Percentiles rank a stretch among this genome's conserved stretches.
Conservation (phyloP, 371 early-diverging fungal species). For the Umbelopsis sp. region DNA sequence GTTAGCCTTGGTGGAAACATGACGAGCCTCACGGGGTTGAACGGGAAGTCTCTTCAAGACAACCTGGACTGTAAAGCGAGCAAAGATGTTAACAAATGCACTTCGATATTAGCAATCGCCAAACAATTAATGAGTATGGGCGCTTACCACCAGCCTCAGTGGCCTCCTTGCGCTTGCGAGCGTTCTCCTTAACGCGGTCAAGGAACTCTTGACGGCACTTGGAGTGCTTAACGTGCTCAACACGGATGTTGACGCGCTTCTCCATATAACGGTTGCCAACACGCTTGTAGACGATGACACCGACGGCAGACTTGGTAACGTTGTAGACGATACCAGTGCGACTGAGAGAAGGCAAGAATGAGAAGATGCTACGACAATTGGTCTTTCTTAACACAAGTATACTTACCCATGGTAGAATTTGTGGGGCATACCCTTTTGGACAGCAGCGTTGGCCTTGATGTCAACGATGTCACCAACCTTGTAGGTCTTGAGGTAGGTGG, state of each 20-base stretch:
- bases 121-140: no score
- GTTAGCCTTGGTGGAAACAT: conserved; percentile 89
- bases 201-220: conserved; percentile 99
- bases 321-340: conserved; percentile 98
- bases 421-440: conserved; percentile 99
- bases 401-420: conserved; percentile 99
- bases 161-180: conserved; percentile 83
- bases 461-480: conserved; percentile 99
- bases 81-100: no score
- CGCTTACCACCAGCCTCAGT: conserved; percentile 50
- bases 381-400: not conserved
- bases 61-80: conserved; percentile 42
- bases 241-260: conserved; percentile 98
- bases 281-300: conserved; percentile 98
- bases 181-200: conserved; percentile 96
- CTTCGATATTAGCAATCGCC: no score
- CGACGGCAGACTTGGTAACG: conserved; percentile 98
- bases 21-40: conserved; percentile 90
- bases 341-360: conserved; percentile 44
- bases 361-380: not conserved
- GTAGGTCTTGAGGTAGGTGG: conserved; percentile 97
- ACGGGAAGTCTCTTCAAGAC: conserved; percentile 94
- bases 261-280: conserved; percentile 98
- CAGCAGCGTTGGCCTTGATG: conserved; percentile 90
- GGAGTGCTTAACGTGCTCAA: conserved; percentile 99